Conservation (phyloP, 2,329 filamentous ascomycete genomes). For the Sarocladium kiliense region DNA sequence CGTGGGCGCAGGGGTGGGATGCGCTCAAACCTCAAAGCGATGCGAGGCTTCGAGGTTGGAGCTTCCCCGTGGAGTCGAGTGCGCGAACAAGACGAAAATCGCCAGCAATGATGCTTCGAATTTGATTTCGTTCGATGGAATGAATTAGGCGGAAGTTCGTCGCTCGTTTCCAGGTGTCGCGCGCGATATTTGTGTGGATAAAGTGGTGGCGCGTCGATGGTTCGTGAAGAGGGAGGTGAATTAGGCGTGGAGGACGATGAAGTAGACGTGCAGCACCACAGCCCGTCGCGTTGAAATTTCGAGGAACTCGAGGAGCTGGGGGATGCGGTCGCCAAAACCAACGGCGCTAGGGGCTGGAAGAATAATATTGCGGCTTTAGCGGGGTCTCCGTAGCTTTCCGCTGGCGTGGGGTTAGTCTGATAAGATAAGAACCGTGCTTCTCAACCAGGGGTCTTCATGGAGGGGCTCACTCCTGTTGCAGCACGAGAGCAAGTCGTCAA, state of each 20-base stretch:
- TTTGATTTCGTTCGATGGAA: neutral
- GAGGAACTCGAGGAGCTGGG: slow-evolving; percentile 31
- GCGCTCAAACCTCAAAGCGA: slow-evolving; percentile 10
- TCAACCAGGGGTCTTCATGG: neutral
- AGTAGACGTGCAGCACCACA: neutral
- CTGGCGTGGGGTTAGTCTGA: slow-evolving; percentile 1
- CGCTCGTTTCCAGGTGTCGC: neutral
- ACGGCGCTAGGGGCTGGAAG: slow-evolving; percentile 31
- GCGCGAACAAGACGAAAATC: neutral
- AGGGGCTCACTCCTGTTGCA: neutral
- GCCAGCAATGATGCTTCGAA: neutral
- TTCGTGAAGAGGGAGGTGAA: slow-evolving; percentile 9
- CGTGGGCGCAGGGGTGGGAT: slow-evolving; percentile 20
- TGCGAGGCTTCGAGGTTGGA: slow-evolving; percentile 7
- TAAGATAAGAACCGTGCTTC: slow-evolving; percentile 1
- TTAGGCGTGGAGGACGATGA: slow-evolving; percentile 5
- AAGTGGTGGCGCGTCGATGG: slow-evolving; percentile 9
- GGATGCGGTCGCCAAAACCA: slow-evolving; percentile 34
- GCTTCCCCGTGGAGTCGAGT: slow-evolving; percentile 1
- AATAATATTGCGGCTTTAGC: slow-evolving; percentile 27
- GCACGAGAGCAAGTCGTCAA: neutral
- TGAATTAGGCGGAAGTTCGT: neutral
- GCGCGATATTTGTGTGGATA: neutral
- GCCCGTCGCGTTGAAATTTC: slow-evolving; percentile 31
- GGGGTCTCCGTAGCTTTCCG: neutral